Percentiles rank a stretch among this genome's conserved stretches.
Conservation (phyloP, 768 basidiomycete genomes). For the Chalciporus sphaerocephalus region DNA sequence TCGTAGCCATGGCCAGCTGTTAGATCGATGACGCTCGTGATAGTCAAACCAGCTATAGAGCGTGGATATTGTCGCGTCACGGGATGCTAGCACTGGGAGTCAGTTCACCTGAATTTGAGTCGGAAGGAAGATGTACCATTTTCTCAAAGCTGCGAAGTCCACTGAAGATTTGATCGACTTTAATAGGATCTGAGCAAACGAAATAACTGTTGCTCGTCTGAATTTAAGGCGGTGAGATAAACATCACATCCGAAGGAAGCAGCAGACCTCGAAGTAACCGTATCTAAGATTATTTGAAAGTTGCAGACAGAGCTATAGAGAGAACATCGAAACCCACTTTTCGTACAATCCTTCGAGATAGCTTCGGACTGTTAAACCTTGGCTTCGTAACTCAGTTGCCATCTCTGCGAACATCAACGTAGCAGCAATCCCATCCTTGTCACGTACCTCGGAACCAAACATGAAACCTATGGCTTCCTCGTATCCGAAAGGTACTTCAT, state of each 20-base stretch:
- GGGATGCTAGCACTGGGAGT: conserved; percentile 16
- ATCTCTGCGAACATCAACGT: conserved; percentile 67
- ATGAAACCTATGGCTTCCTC: conserved; percentile 93
- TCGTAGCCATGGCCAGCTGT: conserved; percentile 65
- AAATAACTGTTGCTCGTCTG: conserved; percentile 84
- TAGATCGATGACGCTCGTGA: conserved; percentile 68
- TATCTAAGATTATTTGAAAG: conserved; percentile 45
- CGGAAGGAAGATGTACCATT: conserved; percentile 20
- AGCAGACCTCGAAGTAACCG: conserved; percentile 66
- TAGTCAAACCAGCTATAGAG: conserved; percentile 53
- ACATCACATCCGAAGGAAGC: neutral
- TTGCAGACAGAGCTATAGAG: neutral
- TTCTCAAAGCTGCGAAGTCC: conserved; percentile 58
- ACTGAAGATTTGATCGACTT: conserved; percentile 64
- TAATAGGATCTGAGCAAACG: conserved; percentile 61
- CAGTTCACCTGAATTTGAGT: neutral
- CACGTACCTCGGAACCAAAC: conserved; percentile 73
- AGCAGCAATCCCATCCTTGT: conserved; percentile 86
- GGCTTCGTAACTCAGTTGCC: conserved; percentile 44
- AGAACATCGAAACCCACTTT: conserved; percentile 39
- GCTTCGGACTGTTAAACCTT: conserved; percentile 50
- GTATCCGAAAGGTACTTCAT: conserved; percentile 75
- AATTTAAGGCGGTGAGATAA: neutral
- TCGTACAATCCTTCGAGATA: conserved; percentile 63
- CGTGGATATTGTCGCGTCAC: conserved; percentile 48